These are phyloP conservation scores for Prunus padus DNA, from an alignment of 306 rosid species.

Conservation along the genomic window DNA sequence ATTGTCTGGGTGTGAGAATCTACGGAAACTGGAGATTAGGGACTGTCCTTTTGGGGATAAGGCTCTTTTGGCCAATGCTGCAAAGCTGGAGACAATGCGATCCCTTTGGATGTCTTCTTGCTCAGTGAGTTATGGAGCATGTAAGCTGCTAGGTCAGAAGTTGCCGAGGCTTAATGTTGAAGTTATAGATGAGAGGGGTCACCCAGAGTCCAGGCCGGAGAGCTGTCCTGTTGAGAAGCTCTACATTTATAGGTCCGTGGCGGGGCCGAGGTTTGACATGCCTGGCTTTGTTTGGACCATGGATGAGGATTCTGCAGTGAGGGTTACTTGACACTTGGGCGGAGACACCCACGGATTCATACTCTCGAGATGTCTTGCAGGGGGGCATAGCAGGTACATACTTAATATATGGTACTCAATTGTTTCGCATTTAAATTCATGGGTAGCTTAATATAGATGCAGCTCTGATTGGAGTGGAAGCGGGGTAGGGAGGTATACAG, in stretches of 20 bases:
- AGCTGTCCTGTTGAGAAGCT: conserved; percentile 86
- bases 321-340: conserved; percentile 39
- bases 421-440: conserved; percentile 28
- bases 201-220: conserved; percentile 70
- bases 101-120: conserved; percentile 99
- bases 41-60: conserved; percentile 99
- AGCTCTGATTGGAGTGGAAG: conserved; percentile 47
- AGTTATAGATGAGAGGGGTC: conserved; percentile 94
- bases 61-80: conserved; percentile 98
- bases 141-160: conserved; percentile 88
- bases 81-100: conserved; percentile 99
- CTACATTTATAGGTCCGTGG: conserved; percentile 69
- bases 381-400: conserved; percentile 45
- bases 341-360: conserved; percentile 8
- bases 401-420: conserved; percentile 28
- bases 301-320: conserved; percentile 54
- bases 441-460: conserved; percentile 43
- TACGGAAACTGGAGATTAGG: conserved; percentile 94
- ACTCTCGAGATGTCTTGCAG: conserved; percentile 15
- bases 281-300: conserved; percentile 81
- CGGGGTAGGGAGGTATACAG: conserved; percentile 39
- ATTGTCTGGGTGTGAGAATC: conserved; percentile 91
- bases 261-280: conserved; percentile 89
- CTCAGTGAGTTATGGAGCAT: conserved; percentile 88
- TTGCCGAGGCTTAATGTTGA: conserved; percentile 87